Base-by-base conservation (phyloP, 164 flowering plant species). In the Vitis amurensis region DNA sequence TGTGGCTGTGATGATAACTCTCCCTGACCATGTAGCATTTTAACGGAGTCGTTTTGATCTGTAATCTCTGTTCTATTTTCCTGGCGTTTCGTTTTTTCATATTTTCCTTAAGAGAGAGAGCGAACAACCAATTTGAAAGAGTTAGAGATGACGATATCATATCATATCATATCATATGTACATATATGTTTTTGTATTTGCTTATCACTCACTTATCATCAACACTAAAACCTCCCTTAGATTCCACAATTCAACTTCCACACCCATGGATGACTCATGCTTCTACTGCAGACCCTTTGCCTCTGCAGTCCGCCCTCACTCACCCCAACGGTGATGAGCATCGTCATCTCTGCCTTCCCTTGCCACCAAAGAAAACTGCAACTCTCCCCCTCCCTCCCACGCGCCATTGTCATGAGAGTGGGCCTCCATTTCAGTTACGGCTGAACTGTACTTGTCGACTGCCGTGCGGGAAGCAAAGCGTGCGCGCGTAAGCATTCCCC, bases 1-100 rank as follows among this genome's bases (percentile, higher is more conserved):
- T 81, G 51, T 86, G 88, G 88, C 74, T 84, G 61, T 82, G 76
- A 78, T 49, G 31, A 16, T 10, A 17, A 59, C n/a, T 19, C 9
- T 10, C 11, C 31, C 27, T 16, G 55, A 10, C 9, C 53, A 44
- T 17, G 17, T 66, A 9, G 63, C 72, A 17, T 57, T 62, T 63
- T 29, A 37, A 64, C 66, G 70, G 70, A 70, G 48, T 53, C 70
- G 49, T 47, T 50, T 55, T 31, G 16, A 14, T 55, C 11, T 10
- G 14, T 47, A 31, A 16, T 7, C 12, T 11, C 47, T 9, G 19
- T 61, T 19, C 11, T n/a, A 17, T 59, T 23, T 4, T 51, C 19
- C 53, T 37, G 6, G 44, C 44, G 55, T 51, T 14, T 16, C 23
- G 19, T 55, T 48, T 47, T 30, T 55, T 47, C 5, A 15, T 49